Conservation (phyloP, 352 stramenopile species). For the Globisporangium cederbergense region DNA sequence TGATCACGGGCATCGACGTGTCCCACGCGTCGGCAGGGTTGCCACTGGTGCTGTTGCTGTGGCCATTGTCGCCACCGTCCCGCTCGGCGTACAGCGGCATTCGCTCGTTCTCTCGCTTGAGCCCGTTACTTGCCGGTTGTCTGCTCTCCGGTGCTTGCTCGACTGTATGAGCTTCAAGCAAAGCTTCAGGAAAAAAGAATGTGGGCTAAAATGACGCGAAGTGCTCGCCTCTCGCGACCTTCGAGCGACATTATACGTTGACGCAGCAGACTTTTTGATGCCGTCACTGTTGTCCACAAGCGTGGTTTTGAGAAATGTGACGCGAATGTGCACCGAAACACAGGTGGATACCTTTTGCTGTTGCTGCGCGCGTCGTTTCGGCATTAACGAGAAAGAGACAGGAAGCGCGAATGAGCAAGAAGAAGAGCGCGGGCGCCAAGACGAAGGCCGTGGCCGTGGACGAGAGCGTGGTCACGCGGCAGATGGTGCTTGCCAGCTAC, state of each 20-base stretch:
- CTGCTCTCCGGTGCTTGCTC: not conserved
- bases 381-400: not conserved
- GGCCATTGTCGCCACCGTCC: too few species aligned
- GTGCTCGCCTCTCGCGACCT: not conserved
- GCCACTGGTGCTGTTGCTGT: not conserved
- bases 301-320: not conserved
- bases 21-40: conserved; percentile 39
- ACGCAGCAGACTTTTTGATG: not conserved
- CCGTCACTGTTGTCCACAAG: too few species aligned
- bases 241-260: not conserved
- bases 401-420: conserved; percentile 50
- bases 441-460: conserved; percentile 50
- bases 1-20: conserved; percentile 59
- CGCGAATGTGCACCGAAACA: not conserved
- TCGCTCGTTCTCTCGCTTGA: not conserved
- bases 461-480: conserved; percentile 62
- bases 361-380: not conserved
- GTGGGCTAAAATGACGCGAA: not conserved
- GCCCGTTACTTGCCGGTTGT: too few species aligned
- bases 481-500: conserved; percentile 65
- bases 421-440: conserved; percentile 34
- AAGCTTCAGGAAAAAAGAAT: conserved; percentile 1
- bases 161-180: conserved; percentile 6
- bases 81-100: not conserved
- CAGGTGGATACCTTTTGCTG: too few species aligned